Base-by-base conservation (phyloP, 2,329 filamentous ascomycete genomes). In the Achaetomium macrosporum region DNA sequence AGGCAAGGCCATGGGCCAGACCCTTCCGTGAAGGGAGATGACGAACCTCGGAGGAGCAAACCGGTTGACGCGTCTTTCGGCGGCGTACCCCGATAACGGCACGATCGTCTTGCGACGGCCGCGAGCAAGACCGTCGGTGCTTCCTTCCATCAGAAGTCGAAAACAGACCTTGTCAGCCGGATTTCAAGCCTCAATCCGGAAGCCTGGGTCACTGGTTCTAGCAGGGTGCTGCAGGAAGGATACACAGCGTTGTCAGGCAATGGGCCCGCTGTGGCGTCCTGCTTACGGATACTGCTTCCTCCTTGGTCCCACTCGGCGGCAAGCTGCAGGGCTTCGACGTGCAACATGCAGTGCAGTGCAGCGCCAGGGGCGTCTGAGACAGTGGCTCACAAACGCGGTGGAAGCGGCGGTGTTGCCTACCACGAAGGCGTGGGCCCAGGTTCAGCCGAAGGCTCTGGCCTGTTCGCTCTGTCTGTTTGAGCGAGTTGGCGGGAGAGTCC, bases 241-340 rank as follows among this genome's bases (percentile, higher is more conserved):
- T 25, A 4, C 25, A 25, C 25, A 25, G 25, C 25, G 7, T 25
- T 25, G 25, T 25, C 25, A 25, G 25, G 7, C 25, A 25, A 25
- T 25, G 25, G 25, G 25, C 25, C 25, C 25, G 25, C 25, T 25
- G 25, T 7, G 25, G 25, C 25, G 25, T 25, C 25, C 25, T 25
- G 25, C 25, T 25, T 25, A 25, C 25, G 7, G 7, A 12, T 33
- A 7, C 30, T 33, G 7, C 30, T 12, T 12, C 30, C 30, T 33
- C 30, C 30, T 7, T 33, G 7, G 11, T 35, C 47, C 45, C 53
- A 20, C 42, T 54, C 50, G 53, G 50, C 51, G 47, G 44, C 47
- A 48, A 44, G 31, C 52, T 56, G 51, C 54, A 54, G n/a, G n/a
- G n/a, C 11, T 12, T 46, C 42, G 50, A 54, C 47, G 51, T 54